Conservation (phyloP, 78 protist genomes). For the Dictyostelium purpureum region DNA sequence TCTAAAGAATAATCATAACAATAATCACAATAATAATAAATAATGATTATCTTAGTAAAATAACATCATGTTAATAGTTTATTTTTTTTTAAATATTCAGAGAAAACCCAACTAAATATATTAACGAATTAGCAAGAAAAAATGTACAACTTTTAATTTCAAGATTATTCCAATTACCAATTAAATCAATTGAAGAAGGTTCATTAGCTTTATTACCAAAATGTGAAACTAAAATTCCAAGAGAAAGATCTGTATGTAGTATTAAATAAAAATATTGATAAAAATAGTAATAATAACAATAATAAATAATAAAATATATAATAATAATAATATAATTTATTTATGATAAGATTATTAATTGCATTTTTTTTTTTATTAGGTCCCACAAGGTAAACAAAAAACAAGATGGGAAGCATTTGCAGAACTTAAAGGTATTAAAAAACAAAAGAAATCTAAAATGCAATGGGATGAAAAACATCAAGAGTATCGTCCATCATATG, state of each 20-base stretch:
- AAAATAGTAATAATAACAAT: not conserved
- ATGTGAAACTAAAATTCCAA: conserved; percentile 47
- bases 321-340: not conserved
- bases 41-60: no score
- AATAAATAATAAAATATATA: not conserved
- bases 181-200: conserved; percentile 65
- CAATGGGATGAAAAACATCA: conserved; percentile 52
- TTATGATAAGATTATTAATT: not conserved
- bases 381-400: conserved; percentile 48
- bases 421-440: conserved; percentile 70
- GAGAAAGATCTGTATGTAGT: conserved; percentile 73
- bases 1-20: not conserved
- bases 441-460: conserved; percentile 37
- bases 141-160: conserved; percentile 77
- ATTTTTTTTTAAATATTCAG: not conserved
- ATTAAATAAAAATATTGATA: no score
- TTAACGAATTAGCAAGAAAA: conserved; percentile 48
- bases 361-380: conserved; percentile 5
- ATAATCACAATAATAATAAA: not conserved
- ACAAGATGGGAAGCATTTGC: conserved; percentile 86
- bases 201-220: conserved; percentile 65
- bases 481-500: conserved; percentile 39
- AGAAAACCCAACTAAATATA: conserved; percentile 40
- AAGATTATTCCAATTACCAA: conserved; percentile 44
- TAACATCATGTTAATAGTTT: not conserved